These are phyloP conservation scores for Erodium moschatum DNA, from an alignment of 441 rosid genomes.

Conservation along the genomic window DNA sequence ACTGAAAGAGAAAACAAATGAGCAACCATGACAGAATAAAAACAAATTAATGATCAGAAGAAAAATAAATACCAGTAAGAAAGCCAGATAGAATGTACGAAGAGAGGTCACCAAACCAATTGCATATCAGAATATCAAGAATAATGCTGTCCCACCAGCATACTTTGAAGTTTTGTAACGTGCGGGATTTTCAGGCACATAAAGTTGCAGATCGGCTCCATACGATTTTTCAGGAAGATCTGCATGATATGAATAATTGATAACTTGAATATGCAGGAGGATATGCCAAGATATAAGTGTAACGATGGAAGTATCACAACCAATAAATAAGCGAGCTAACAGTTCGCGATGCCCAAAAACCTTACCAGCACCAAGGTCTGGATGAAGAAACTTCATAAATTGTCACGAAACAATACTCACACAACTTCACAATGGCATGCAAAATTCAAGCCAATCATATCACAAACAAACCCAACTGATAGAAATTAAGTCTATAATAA, in stretches of 20 bases:
- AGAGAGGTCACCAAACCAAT: conserved; percentile 89
- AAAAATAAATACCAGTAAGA: no score
- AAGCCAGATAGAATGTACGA: neutral
- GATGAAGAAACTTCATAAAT: conserved; percentile 98
- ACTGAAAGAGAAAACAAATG: neutral
- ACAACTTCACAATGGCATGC: neutral
- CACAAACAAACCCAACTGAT: neutral
- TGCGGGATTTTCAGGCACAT: conserved; percentile 68
- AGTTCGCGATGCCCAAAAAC: conserved; percentile 15
- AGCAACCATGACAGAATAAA: neutral
- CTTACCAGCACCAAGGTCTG: conserved; percentile 92
- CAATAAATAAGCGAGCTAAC: neutral
- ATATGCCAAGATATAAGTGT: no score
- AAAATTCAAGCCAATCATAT: neutral
- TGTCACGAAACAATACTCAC: conserved; percentile 27
- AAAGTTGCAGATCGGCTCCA: conserved; percentile 88
- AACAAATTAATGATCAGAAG: neutral
- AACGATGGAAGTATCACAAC: neutral
- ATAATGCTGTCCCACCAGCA: conserved; percentile 99
- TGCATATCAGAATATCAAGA: conserved; percentile 92
- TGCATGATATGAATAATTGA: conserved; percentile 32
- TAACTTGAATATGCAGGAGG: neutral
- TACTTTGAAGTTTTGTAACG: conserved; percentile 96
- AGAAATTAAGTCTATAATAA: neutral
- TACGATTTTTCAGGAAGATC: conserved; percentile 98